Evolutionary conservation across 1,139 yeast species (phyloP).

Genomic region (Candida sojae): DNA sequence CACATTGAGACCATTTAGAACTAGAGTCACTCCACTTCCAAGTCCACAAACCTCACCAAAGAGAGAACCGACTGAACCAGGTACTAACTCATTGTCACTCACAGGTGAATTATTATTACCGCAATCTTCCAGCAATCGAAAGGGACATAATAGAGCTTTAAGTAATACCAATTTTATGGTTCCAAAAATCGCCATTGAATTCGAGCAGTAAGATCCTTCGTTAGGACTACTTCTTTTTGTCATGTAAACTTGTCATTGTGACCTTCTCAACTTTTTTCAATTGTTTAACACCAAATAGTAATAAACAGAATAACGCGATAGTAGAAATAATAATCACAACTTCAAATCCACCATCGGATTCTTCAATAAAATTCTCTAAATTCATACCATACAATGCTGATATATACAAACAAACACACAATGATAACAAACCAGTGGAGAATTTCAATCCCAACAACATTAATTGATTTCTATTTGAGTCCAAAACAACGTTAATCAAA

Average conservation of each 20-base stretch:
- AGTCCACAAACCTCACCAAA: conserved; percentile 43
- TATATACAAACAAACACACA: conserved; percentile 40
- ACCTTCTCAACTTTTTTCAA: conserved; percentile 37
- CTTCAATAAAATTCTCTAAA: conserved; percentile 85
- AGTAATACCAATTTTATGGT: conserved; percentile 28
- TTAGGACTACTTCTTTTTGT: background rate
- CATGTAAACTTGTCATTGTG: conserved; percentile 39
- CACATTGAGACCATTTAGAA: conserved; percentile 45
- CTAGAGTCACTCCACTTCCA: conserved; percentile 43
- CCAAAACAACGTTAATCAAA: conserved; percentile 46
- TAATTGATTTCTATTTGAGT: conserved; percentile 48
- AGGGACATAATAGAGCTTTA: conserved; percentile 16
- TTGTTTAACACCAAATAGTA: conserved; percentile 30
- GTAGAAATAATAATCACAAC: conserved; percentile 29
- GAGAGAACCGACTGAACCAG: background rate
- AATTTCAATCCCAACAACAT: conserved; percentile 48
- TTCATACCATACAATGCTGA: conserved; percentile 63
- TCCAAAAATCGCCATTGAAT: conserved; percentile 33
- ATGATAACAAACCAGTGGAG: conserved; percentile 42
- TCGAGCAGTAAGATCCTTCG: conserved; percentile 18
- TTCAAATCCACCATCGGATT: conserved; percentile 52
- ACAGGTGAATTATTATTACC: background rate
- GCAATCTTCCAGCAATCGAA: background rate
- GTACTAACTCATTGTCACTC: background rate
- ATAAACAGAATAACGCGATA: conserved; percentile 25